These are phyloP conservation scores for Astrothelium macrocarpum DNA, from an alignment of 495 filamentous ascomycete species.

Conservation along the genomic window DNA sequence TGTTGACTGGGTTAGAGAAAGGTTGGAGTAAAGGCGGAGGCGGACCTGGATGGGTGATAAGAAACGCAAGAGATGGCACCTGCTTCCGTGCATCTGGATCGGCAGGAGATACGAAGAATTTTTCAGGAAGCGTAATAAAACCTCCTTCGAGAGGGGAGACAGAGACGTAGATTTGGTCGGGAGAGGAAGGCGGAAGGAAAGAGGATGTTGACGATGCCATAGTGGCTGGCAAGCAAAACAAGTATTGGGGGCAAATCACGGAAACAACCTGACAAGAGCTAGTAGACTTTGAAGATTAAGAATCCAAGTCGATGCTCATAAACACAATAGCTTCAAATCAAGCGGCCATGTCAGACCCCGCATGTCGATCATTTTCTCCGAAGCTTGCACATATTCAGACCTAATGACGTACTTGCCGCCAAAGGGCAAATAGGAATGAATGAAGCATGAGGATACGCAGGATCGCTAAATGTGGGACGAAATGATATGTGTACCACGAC, in stretches of 20 bases:
- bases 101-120: slow-evolving; percentile 27
- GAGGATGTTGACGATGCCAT: slow-evolving; percentile 5
- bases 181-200: slow-evolving; percentile 19
- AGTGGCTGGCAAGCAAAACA: not conserved
- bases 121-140: slow-evolving; percentile 29
- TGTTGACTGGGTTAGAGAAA: not conserved
- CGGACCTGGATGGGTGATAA: slow-evolving; percentile 27
- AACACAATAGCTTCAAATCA: no score
- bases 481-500: no score
- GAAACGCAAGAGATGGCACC: slow-evolving; percentile 30
- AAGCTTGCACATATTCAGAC: not conserved
- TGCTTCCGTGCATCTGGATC: slow-evolving; percentile 22
- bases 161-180: slow-evolving; percentile 26
- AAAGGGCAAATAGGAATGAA: not conserved
- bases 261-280: no score
- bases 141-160: slow-evolving; percentile 30
- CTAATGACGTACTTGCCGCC: not conserved
- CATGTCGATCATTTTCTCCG: not conserved
- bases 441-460: no score
- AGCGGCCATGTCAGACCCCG: not conserved
- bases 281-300: no score
- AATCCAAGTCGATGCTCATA: no score
- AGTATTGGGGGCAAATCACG: no score
- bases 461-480: not conserved
- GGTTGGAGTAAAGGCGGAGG: not conserved